Base-by-base conservation (phyloP, 1,284 basidiomycete species). In the Trametes sp. region DNA sequence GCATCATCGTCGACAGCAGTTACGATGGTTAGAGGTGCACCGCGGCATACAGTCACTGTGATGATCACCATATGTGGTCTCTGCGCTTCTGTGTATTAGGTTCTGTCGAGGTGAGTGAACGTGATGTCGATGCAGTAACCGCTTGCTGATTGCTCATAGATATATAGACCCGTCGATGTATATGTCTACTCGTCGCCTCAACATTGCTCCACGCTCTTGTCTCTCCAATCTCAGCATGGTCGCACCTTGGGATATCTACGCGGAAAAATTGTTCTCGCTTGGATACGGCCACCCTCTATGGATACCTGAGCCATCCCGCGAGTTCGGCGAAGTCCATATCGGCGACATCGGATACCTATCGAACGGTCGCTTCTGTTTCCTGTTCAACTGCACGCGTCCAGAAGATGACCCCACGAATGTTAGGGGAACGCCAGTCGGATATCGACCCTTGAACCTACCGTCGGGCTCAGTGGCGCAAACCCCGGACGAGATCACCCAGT, bases 291-390 rank as follows among this genome's bases (percentile, higher is more conserved):
- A 54, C 24, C 54, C 66, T 19, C 51, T 63, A 7, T 67, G 66
- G 66, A 41, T 54, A 28, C 66, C 66, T 0, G 63, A 63, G 28
- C 63, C 59, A 7, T 51, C 57, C 21, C 10, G 28, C 19, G 19
- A 24, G 16, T 48, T 44, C n/a, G 61, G 57, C 7, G 61, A 63
- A 36, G 52, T 65, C 16, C 49, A 29, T 23, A 62, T 66, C 14
- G 67, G 67, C n/a, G 67, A 69, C 42, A 62, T 69, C 9, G 67
- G 67, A 10, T 64, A 53, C 51, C 24, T 64, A 19, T 16, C 24
- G 5, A 54, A 63, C 4, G 67, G 67, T 10, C 29, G 36, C 2
- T 69, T 69, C 45, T 48, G 54, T 35, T 49, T 57, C 10, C 50
- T 69, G 8, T 69, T 66, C 62, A 66, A 66, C 53, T 45, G 49